A percentile compares a stretch with the other conserved stretches of the same genome.
phyloP scores from a whole-genome alignment of 176 grass and related monocot genomes.

The Calamus simplicifolius region DNA sequence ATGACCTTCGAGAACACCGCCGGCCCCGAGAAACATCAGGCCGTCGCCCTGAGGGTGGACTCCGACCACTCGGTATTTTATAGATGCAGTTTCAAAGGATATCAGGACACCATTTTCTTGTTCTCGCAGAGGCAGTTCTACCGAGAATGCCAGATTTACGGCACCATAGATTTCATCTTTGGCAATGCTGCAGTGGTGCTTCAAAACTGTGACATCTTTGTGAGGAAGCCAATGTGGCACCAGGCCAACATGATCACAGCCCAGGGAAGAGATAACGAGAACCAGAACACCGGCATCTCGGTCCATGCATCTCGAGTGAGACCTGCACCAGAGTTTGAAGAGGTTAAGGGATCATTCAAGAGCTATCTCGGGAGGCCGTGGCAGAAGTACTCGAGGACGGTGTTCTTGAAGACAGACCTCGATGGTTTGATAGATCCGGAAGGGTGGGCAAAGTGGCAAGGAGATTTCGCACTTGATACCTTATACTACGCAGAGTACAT shows the following conservation, averaged over 20 bases:
- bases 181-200: slow-evolving; percentile 1
- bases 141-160: not conserved
- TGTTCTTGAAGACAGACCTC: not conserved
- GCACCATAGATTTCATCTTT: not conserved
- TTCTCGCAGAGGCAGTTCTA: not conserved
- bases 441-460: not conserved
- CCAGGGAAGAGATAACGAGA: not conserved
- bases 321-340: not conserved
- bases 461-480: not conserved
- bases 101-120: not conserved
- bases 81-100: not conserved
- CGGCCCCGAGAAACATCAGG: not conserved
- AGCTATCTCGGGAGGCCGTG: slow-evolving; percentile 1
- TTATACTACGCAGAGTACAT: slow-evolving; percentile 2
- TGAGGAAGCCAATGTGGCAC: not conserved
- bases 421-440: not conserved
- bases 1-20: slow-evolving; percentile 2
- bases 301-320: slow-evolving; percentile 1
- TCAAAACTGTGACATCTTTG: slow-evolving; percentile 2
- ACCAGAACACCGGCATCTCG: slow-evolving; percentile 1
- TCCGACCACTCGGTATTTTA: slow-evolving; percentile 1
- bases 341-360: not conserved
- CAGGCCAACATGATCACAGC: slow-evolving; percentile 4
- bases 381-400: not conserved
- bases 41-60: not conserved